phyloP scores from a whole-genome alignment of 257 asterid genomes.

The Haberlea rhodopensis region DNA sequence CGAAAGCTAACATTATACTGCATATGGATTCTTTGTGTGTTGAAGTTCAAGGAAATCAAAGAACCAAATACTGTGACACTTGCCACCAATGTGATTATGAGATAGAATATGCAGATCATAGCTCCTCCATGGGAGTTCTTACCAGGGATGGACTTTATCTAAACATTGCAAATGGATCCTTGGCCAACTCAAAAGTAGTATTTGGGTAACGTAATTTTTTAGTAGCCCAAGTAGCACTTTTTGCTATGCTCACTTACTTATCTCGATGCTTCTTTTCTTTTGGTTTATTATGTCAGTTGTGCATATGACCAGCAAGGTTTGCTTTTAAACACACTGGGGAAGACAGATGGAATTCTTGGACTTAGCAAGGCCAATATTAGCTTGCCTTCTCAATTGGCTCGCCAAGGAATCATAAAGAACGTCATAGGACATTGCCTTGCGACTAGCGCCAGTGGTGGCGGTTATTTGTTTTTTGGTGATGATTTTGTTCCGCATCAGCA shows the following conservation, averaged over 20 bases:
- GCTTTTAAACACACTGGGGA: slow-evolving; percentile 56
- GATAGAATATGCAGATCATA: slow-evolving; percentile 73
- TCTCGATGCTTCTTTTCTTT: slow-evolving; percentile 18
- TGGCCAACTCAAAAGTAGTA: slow-evolving; percentile 43
- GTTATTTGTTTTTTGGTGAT: slow-evolving; percentile 70
- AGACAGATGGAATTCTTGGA: slow-evolving; percentile 77
- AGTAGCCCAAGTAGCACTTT: neutral
- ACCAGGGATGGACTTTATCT: slow-evolving; percentile 57
- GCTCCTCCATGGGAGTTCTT: slow-evolving; percentile 79
- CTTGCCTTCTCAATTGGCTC: slow-evolving; percentile 69
- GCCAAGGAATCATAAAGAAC: slow-evolving; percentile 51
- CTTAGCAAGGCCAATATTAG: slow-evolving; percentile 67
- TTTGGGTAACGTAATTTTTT: slow-evolving; percentile 50
- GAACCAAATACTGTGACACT: slow-evolving; percentile 34
- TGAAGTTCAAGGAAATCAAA: slow-evolving; percentile 45
- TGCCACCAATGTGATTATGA: slow-evolving; percentile 77
- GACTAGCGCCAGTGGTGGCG: slow-evolving; percentile 46
- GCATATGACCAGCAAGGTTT: slow-evolving; percentile 81
- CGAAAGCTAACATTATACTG: slow-evolving; percentile 39
- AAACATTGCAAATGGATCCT: slow-evolving; percentile 58
- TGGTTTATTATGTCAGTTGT: slow-evolving; percentile 45
- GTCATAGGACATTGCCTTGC: slow-evolving; percentile 74
- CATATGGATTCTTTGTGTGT: slow-evolving; percentile 54
- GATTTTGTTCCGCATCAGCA: slow-evolving; percentile 60
- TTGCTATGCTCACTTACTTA: slow-evolving; percentile 10